Evolutionary conservation across 306 rosid species (phyloP), one percentile per base, ranked within the genome.

Genomic region (Acacia melanoxylon): DNA sequence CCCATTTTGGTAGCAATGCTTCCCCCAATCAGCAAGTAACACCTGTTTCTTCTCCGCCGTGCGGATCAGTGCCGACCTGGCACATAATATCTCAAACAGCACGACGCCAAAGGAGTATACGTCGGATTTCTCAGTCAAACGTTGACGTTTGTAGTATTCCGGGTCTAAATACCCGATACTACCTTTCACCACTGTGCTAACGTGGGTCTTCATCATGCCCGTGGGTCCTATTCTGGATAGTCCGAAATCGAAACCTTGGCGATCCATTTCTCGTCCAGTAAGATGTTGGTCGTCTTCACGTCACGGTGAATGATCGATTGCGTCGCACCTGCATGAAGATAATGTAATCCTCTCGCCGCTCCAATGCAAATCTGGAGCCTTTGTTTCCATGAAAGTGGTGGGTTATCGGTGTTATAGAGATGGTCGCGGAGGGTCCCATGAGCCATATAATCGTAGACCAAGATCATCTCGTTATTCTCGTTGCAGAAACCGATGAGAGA

Each of bases 221-320:
- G 83, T 24, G 0, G 85, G 81, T 4, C 81, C 74, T 1, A 71
- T 9, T 51, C 75, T 89, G 0, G 92, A 86, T n/a, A 86, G 35
- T 0, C 94, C 92, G 2, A 90, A 90, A 41, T 88, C 0, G 86
- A 88, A 35, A 86, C 89, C 70, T 90, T 90, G 0, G 90, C 87
- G 15, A 56, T 82, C 86, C 82, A 83, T 61, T 84, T 81, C 13
- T 86, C 88, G 8, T 90, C 89, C 37, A 87, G 46, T 6, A 90
- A 31, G 5, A 90, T 88, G 2, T 88, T 88, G 0, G 86, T 76
- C 1, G 85, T 72, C 73, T 87, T 90, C 8, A 90, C 86, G 12
- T 90, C 93, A 8, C 90, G 90, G 31, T 88, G 94, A 14, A 90
- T 90, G 61, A 90, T 79, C 0, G 48, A 76, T 12, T 69, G 49